Base-by-base conservation (phyloP, 2,329 filamentous ascomycete genomes). In the Fusarium sp. region DNA sequence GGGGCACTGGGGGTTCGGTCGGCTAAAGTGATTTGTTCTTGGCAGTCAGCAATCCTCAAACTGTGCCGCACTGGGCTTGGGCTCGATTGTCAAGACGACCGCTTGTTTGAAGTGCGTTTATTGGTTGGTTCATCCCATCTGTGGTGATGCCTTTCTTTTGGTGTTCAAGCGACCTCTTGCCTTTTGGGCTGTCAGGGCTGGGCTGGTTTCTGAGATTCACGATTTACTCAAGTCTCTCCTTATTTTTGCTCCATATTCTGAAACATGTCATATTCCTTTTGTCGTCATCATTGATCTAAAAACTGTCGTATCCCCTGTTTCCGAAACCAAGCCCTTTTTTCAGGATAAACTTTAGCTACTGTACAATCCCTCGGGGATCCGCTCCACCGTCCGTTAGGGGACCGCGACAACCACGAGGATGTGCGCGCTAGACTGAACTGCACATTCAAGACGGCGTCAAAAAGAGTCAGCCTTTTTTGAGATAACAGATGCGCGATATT, bases 261-360 rank as follows among this genome's bases (percentile, higher is more conserved):
- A 69, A 66, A 65, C 49, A 49, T 31, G 45, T 43, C 10, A 28
- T 26, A 53, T 31, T 46, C 53, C 46, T 55, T 64, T 69, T 57
- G 66, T 58, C 66, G 57, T 69, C 57, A 63, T 69, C 49, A 52
- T 47, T 49, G 66, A 69, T 69, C 61, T 46, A 57, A 56, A 62
- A 69, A 46, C 68, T 55, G 38, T 55, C 19, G 45, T 40, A 34
- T 49, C 56, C 57, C 62, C 51, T 67, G 38, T 62, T 45, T 43
- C 46, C 46, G 44, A 69, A 47, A 49, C 40, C 51, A 13, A 38
- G 34, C 40, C 31, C 31, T n/a, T 43, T 45, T 42, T 39, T 52
- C 36, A 44, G 61, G 36, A 52, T 58, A 40, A 45, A 52, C 62
- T 65, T 59, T 65, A 45, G 19, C n/a, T 34, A 39, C 40, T 17